Base-by-base conservation (phyloP, 345 rosid species). In the Melaleuca alternifolia region DNA sequence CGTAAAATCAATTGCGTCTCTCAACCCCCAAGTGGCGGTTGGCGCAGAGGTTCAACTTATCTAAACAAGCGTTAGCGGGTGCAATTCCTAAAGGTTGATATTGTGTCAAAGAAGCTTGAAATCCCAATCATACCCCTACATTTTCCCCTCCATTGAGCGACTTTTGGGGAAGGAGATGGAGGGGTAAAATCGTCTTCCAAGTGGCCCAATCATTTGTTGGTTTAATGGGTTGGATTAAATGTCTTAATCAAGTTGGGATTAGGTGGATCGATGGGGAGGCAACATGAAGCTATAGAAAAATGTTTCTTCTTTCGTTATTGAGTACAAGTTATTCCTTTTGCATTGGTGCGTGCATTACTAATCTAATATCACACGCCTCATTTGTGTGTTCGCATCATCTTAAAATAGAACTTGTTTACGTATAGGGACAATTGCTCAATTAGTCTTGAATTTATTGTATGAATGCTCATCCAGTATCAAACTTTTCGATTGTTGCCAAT, bases 391-490 rank as follows among this genome's bases (percentile, higher is more conserved):
- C 5, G 18, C 6, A 6, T 51, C 6, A 13, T 14, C 15, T 13
- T 56, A 8, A 56, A 56, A 56, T 56, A 10, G 62, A 57, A 57
- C 2, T 24, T 57, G 28, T n/a, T 10, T 26, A 57, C 10, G 15
- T 57, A 26, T 12, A 24, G 62, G 62, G 14, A 56, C 28, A 56
- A 23, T 24, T 56, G 6, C n/a, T 6, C 0, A 0, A 24, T n/a
- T 0, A 10, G 0, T 56, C n/a, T n/a, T 56, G 11, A 41, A 41
- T 41, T 41, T 41, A 56, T 56, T 56, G 13, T 24, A 10, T 0
- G 0, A 23, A 0, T 24, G 4, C 41, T 41, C 2, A 4, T 41
- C 4, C 41, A 41, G 41, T 41, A 41, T 41, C 41, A 41, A 41
- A 41, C 41, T 41, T 41, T 41, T 4, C 41, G 41, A 41, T 41